phyloP scores from a whole-genome alignment of 768 basidiomycete genomes.

The Termitomyces sp. region DNA sequence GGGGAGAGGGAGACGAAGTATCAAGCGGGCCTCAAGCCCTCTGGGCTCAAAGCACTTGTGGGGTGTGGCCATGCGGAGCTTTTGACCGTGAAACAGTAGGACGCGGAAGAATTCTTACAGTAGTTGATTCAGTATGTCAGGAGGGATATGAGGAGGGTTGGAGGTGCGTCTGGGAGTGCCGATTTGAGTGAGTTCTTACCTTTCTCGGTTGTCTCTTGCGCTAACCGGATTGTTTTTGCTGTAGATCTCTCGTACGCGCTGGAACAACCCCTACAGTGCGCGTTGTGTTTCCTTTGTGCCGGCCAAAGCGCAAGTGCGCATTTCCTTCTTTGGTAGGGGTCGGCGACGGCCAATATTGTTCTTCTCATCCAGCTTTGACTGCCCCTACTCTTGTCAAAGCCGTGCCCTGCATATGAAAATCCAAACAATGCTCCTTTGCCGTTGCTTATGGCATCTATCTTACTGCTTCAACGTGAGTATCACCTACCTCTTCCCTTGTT shows the following conservation, averaged over 20 bases:
- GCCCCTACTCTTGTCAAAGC: neutral
- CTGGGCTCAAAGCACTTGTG: slow-evolving; percentile 81
- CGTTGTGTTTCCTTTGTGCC: slow-evolving; percentile 38
- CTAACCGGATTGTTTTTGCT: too few relatives aligned
- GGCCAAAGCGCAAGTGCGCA: neutral
- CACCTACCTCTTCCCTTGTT: too few relatives aligned
- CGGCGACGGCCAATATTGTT: neutral
- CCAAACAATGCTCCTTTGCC: too few relatives aligned
- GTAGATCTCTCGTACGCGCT: slow-evolving; percentile 74
- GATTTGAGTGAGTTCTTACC: slow-evolving; percentile 17
- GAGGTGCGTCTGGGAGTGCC: slow-evolving; percentile 17
- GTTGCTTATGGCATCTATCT: too few relatives aligned
- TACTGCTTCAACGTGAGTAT: too few relatives aligned
- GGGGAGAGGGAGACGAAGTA: slow-evolving; percentile 39
- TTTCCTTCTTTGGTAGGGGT: neutral
- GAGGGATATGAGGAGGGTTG: slow-evolving; percentile 31
- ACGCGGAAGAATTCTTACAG: too few relatives aligned
- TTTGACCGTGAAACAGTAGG: slow-evolving; percentile 91
- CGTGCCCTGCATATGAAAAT: neutral
- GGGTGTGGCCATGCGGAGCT: slow-evolving; percentile 94
- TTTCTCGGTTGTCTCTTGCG: neutral
- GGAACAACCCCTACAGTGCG: slow-evolving; percentile 86
- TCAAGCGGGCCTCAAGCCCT: slow-evolving; percentile 82
- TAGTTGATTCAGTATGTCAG: too few relatives aligned
- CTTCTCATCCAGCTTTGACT: neutral